A percentile compares a stretch with the other conserved stretches of the same genome.
Evolutionary conservation across 2,329 filamentous ascomycete species (phyloP).

Genomic region (Blastomyces parvus): DNA sequence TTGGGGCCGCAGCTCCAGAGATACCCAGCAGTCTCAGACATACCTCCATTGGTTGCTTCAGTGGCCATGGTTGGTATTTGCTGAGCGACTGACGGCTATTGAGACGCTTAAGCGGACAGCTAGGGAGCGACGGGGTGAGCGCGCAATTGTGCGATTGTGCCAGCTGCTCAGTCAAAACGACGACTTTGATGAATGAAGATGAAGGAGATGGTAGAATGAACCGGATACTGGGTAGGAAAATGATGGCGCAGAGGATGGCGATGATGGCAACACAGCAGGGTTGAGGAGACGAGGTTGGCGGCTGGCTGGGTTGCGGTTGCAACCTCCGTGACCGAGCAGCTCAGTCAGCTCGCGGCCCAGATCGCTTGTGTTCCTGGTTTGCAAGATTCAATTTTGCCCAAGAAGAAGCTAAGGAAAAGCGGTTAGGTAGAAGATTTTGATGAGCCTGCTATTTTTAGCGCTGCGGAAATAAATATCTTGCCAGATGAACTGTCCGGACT

Average conservation of each 20-base stretch:
- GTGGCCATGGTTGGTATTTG: slow-evolving; percentile 1
- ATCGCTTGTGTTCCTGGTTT: neutral
- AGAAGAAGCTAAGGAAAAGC: neutral
- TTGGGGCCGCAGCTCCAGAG: neutral
- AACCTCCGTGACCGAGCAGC: neutral
- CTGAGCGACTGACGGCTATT: neutral
- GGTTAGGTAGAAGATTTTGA: too few species aligned
- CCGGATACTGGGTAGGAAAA: neutral
- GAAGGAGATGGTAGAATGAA: neutral
- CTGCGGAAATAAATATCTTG: too few species aligned
- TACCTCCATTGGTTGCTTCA: slow-evolving; percentile 4
- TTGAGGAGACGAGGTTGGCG: neutral
- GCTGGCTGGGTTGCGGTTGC: neutral
- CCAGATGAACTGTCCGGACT: too few species aligned
- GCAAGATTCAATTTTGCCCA: neutral
- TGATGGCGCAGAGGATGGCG: neutral
- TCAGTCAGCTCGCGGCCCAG: neutral
- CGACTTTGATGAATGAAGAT: neutral
- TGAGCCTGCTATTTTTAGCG: too few species aligned
- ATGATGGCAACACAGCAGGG: neutral
- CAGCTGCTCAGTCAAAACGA: neutral
- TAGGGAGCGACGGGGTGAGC: neutral
- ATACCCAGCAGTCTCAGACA: neutral
- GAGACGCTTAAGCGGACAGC: neutral
- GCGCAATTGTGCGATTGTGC: neutral